Evolutionary conservation across 1,284 basidiomycete genomes (phyloP).

Genomic region (Cystobasidium pallidum): DNA sequence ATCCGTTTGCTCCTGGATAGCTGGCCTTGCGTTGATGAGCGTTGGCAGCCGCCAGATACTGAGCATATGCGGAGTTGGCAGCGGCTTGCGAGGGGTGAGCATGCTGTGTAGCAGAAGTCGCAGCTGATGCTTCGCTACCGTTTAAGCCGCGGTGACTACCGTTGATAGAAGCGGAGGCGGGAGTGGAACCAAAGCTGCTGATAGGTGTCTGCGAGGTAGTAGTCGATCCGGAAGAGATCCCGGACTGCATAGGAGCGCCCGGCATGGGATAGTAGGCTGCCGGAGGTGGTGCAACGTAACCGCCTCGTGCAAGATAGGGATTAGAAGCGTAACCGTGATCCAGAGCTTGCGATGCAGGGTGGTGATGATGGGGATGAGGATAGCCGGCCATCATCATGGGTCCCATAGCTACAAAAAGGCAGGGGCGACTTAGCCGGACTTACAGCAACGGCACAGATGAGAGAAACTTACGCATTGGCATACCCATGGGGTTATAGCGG

Average conservation of each 20-base stretch:
- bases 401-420: conserved; percentile 4
- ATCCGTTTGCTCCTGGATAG: conserved; percentile 9
- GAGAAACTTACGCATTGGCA: conserved; percentile 32
- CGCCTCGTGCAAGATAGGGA: conserved; percentile 17
- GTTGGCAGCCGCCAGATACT: conserved; percentile 33
- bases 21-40: conserved; percentile 16
- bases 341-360: conserved; percentile 12
- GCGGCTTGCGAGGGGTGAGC: background rate
- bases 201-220: conserved; percentile 19
- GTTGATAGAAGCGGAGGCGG: conserved; percentile 13
- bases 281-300: conserved; percentile 12
- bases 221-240: conserved; percentile 12
- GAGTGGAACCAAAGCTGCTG: conserved; percentile 25
- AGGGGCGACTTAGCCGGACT: background rate
- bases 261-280: conserved; percentile 32
- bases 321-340: conserved; percentile 33
- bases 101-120: conserved; percentile 23
- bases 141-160: conserved; percentile 7
- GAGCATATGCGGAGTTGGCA: conserved; percentile 29
- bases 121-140: conserved; percentile 23
- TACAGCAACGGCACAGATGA: background rate
- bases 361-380: conserved; percentile 16
- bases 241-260: conserved; percentile 7
- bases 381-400: conserved; percentile 31
- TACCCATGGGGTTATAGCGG: conserved; percentile 41